phyloP scores from a whole-genome alignment of 805 yeast genomes.

The Sugiyamaella lignohabitans region DNA sequence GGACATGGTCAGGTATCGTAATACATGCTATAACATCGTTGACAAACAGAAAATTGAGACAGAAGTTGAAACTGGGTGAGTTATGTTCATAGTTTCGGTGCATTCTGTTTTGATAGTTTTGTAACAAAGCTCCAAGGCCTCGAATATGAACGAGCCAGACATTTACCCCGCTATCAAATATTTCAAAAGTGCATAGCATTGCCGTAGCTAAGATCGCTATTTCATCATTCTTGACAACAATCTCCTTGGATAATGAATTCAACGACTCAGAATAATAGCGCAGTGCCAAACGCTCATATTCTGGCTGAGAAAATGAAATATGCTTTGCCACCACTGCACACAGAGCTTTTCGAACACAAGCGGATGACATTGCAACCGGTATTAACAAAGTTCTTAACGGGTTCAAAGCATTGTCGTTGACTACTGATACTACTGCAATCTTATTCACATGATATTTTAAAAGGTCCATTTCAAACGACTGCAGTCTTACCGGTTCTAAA shows the following conservation, averaged over 20 bases:
- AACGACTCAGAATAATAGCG: slow-evolving; percentile 6
- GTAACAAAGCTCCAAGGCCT: slow-evolving; percentile 1
- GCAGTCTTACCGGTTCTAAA: not conserved
- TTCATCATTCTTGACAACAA: not conserved
- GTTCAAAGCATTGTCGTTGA: not conserved
- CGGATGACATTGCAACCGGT: slow-evolving; percentile 2
- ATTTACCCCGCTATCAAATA: slow-evolving; percentile 7
- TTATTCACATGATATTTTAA: slow-evolving; percentile 5
- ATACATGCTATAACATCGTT: slow-evolving; percentile 6
- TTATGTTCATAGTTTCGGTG: not conserved
- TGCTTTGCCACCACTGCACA: slow-evolving; percentile 4
- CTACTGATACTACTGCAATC: slow-evolving; percentile 4
- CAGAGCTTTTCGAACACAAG: slow-evolving; percentile 2
- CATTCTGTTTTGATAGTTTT: not conserved
- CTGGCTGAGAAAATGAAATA: not conserved
- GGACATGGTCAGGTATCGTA: slow-evolving; percentile 4
- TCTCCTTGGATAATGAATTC: not conserved
- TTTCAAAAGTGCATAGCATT: slow-evolving; percentile 7
- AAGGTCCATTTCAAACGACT: slow-evolving; percentile 2
- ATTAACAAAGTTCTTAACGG: slow-evolving; percentile 5
- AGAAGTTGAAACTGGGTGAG: not conserved
- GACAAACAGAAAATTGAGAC: slow-evolving; percentile 3
- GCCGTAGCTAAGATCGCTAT: slow-evolving; percentile 1
- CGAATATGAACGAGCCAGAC: slow-evolving; percentile 4
- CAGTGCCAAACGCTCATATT: not conserved